phyloP scores from a whole-genome alignment of 345 rosid genomes.

The Dipteronia dyeriana region DNA sequence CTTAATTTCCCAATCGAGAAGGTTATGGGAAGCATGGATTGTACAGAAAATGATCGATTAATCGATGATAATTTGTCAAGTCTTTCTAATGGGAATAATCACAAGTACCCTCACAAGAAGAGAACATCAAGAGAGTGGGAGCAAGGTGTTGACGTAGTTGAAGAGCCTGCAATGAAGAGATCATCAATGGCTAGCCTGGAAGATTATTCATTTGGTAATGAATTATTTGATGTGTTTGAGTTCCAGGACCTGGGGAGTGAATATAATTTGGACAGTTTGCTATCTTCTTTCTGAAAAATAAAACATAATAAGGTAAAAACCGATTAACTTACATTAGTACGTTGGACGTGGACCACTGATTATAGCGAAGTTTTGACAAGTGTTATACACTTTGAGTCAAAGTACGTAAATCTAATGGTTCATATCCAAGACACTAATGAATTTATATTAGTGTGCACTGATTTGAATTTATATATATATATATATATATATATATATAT shows the following conservation, averaged over 20 bases:
- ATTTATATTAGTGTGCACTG: no score
- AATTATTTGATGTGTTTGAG: conserved; percentile 47
- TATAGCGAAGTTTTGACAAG: no score
- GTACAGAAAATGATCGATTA: conserved; percentile 2
- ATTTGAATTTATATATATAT: no score
- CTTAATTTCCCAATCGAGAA: conserved; percentile 70
- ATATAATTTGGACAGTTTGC: conserved; percentile 56
- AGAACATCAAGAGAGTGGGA: conserved; percentile 36
- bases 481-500: no score
- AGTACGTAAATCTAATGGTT: no score
- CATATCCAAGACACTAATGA: no score
- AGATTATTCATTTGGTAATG: conserved; percentile 29
- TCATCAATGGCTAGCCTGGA: conserved; percentile 9
- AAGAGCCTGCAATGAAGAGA: conserved; percentile 44
- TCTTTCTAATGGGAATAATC: neutral
- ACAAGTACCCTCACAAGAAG: conserved; percentile 19
- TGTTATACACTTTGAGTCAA: no score
- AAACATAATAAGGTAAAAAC: no score
- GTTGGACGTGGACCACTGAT: no score
- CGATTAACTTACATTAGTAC: no score
- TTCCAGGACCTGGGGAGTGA: conserved; percentile 77
- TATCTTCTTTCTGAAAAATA: conserved; percentile 50
- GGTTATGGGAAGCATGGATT: conserved; percentile 36
- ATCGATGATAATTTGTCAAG: neutral
- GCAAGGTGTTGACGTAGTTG: conserved; percentile 14